Conservation (phyloP, 768 basidiomycete species). For the Agrocybe pediades region DNA sequence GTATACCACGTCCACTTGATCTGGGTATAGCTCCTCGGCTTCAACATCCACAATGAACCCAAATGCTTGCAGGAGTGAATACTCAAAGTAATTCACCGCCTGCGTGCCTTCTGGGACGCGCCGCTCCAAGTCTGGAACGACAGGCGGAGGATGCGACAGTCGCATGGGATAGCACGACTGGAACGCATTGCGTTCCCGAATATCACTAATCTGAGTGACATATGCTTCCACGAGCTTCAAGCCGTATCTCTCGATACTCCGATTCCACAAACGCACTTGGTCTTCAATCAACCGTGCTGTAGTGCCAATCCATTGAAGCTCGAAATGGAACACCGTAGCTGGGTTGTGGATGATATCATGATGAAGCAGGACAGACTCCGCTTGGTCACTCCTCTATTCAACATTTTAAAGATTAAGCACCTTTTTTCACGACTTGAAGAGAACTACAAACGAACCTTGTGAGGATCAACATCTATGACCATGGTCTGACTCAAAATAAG, state of each 20-base stretch:
- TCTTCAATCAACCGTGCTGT: conserved; percentile 93
- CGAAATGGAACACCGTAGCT: conserved; percentile 93
- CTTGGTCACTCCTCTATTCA: conserved; percentile 75
- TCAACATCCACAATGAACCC: conserved; percentile 87
- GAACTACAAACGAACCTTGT: conserved; percentile 48
- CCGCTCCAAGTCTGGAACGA: conserved; percentile 64
- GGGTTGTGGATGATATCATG: conserved; percentile 96
- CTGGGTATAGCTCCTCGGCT: conserved; percentile 74
- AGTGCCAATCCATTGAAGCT: conserved; percentile 96
- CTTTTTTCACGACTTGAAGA: neutral
- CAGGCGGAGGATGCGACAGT: conserved; percentile 75
- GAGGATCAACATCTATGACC: conserved; percentile 84
- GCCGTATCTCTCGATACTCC: conserved; percentile 86
- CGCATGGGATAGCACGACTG: conserved; percentile 87
- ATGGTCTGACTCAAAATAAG: conserved; percentile 86
- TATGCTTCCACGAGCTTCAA: conserved; percentile 92
- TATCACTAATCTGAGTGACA: conserved; percentile 88
- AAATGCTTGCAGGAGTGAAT: conserved; percentile 72
- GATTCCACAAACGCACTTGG: conserved; percentile 76
- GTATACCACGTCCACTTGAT: conserved; percentile 83
- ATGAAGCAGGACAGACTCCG: conserved; percentile 86
- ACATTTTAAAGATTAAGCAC: neutral
- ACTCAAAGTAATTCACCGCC: conserved; percentile 76
- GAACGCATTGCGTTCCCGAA: conserved; percentile 84
- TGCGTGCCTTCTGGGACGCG: conserved; percentile 70